Percentiles rank a stretch among this genome's conserved stretches.
Evolutionary conservation across 2,329 filamentous ascomycete species (phyloP).

Genomic region (Fusarium ambrosium): DNA sequence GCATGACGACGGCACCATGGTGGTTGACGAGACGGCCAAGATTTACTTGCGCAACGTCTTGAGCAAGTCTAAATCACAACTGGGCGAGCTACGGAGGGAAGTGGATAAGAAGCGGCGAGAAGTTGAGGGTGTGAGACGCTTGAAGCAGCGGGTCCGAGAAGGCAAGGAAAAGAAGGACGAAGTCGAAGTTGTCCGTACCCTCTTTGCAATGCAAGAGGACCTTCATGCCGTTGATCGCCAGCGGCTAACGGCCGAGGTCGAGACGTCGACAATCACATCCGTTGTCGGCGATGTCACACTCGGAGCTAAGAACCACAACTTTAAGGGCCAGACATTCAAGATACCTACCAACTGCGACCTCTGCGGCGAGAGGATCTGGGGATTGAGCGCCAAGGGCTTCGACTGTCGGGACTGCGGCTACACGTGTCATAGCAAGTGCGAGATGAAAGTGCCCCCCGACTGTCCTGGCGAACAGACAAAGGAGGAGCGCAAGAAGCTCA

Average conservation of each 20-base stretch:
- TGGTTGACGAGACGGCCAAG: conserved; percentile 88
- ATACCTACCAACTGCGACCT: conserved; percentile 98
- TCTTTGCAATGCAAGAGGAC: conserved; percentile 87
- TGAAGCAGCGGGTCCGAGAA: conserved; percentile 82
- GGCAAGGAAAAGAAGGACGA: conserved; percentile 92
- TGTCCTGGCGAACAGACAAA: conserved; percentile 95
- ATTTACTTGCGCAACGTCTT: conserved; percentile 93
- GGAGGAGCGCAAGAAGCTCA: conserved; percentile 95
- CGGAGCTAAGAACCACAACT: conserved; percentile 95
- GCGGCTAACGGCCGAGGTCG: conserved; percentile 89
- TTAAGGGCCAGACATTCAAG: conserved; percentile 99
- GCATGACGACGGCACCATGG: conserved; percentile 92
- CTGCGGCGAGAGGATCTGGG: conserved; percentile 97
- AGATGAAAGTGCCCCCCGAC: conserved; percentile 97
- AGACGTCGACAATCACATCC: conserved; percentile 91
- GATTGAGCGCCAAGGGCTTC: conserved; percentile 94
- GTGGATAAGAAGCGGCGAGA: conserved; percentile 89
- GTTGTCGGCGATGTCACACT: conserved; percentile 93
- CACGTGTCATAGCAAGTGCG: conserved; percentile 98
- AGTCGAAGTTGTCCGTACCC: conserved; percentile 83
- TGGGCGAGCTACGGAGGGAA: conserved; percentile 84
- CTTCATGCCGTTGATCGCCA: conserved; percentile 88
- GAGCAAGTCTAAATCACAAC: conserved; percentile 87
- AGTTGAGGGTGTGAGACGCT: conserved; percentile 80
- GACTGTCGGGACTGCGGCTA: conserved; percentile 97